phyloP scores from a whole-genome alignment of 768 basidiomycete genomes.

The Suillus bovinus region DNA sequence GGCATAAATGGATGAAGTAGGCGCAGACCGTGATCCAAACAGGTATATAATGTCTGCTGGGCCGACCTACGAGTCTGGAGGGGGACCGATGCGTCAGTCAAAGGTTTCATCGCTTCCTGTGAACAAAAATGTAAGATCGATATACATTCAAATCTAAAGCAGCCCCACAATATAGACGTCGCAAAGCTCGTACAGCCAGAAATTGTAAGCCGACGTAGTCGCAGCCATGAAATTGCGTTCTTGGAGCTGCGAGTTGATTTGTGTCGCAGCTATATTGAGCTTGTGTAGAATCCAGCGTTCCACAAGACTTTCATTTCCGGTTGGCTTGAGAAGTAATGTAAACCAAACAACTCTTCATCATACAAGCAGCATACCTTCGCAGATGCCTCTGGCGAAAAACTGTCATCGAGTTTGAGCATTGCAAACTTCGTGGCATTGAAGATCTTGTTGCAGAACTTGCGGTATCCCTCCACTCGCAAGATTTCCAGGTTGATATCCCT shows the following conservation, averaged over 20 bases:
- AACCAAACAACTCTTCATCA: neutral
- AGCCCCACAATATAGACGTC: slow-evolving; percentile 92
- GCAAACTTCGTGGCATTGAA: slow-evolving; percentile 99
- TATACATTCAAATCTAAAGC: neutral
- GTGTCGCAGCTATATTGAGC: slow-evolving; percentile 76
- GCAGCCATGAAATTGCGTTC: slow-evolving; percentile 93
- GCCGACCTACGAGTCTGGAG: slow-evolving; percentile 70
- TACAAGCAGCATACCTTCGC: slow-evolving; percentile 53
- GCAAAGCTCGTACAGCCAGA: slow-evolving; percentile 99
- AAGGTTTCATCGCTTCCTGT: slow-evolving; percentile 98
- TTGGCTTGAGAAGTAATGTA: slow-evolving; percentile 52
- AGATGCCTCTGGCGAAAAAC: slow-evolving; percentile 72
- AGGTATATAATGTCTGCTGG: slow-evolving; percentile 94
- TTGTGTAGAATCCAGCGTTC: slow-evolving; percentile 97
- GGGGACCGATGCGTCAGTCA: slow-evolving; percentile 81
- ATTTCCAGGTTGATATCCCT: slow-evolving; percentile 98
- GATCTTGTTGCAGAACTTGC: slow-evolving; percentile 99
- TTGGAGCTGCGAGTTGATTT: slow-evolving; percentile 72
- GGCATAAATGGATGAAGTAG: slow-evolving; percentile 99
- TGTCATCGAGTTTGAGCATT: slow-evolving; percentile 92
- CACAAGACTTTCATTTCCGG: slow-evolving; percentile 87
- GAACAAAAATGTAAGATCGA: slow-evolving; percentile 8
- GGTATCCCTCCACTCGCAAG: slow-evolving; percentile 92
- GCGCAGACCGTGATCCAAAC: slow-evolving; percentile 86
- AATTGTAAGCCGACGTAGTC: slow-evolving; percentile 82